These are phyloP conservation scores for Auxenochlorella protothecoides DNA, from an alignment of 139 green algal species.

Conservation along the genomic window DNA sequence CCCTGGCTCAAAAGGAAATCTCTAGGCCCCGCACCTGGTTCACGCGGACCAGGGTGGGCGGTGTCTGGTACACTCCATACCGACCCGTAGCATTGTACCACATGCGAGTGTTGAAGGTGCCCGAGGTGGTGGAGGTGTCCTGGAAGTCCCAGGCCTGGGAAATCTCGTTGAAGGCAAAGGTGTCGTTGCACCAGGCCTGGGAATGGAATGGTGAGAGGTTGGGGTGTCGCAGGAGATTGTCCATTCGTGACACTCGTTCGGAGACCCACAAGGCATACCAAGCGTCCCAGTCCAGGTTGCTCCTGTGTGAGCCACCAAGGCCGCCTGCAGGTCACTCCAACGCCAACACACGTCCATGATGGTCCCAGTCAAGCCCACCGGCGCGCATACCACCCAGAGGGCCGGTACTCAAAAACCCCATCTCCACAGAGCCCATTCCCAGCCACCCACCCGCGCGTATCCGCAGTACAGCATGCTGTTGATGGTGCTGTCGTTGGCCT, in stretches of 20 bases:
- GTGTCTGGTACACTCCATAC: neutral
- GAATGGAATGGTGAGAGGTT: neutral
- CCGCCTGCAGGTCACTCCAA: too few relatives aligned
- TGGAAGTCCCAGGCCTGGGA: conserved; percentile 30
- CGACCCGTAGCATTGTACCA: conserved; percentile 40
- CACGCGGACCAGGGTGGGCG: conserved; percentile 14
- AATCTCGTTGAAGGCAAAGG: neutral
- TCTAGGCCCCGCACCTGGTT: conserved; percentile 11
- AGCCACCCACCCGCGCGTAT: conserved; percentile 27
- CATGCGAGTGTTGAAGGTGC: conserved; percentile 13
- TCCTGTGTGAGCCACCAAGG: too few relatives aligned
- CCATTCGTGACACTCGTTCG: too few relatives aligned
- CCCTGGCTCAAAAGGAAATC: too few relatives aligned
- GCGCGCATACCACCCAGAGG: too few relatives aligned
- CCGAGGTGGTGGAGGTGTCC: conserved; percentile 4
- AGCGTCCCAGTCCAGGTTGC: too few relatives aligned
- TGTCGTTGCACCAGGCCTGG: conserved; percentile 18
- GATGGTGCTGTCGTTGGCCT: conserved; percentile 9
- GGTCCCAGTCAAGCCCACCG: too few relatives aligned
- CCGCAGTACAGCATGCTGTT: conserved; percentile 47
- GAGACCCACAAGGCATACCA: too few relatives aligned
- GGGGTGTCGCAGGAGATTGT: too few relatives aligned
- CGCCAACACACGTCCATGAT: too few relatives aligned
- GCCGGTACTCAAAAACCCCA: too few relatives aligned
- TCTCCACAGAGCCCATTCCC: too few relatives aligned